Base-by-base conservation (phyloP, 176 grass and related monocot genomes). In the Tillandsia leiboldiana region DNA sequence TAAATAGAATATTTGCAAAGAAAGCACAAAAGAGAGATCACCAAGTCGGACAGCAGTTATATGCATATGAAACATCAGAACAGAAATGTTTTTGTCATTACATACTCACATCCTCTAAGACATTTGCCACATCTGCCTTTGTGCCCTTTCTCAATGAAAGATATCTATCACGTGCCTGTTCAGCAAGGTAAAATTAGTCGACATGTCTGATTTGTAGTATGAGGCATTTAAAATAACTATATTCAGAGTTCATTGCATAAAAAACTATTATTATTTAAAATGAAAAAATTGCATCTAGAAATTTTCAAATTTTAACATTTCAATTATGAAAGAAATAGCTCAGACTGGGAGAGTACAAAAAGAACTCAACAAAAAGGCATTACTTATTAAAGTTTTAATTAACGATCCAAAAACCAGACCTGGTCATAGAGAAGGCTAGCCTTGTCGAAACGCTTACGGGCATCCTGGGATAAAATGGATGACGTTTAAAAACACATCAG, bases 341-440 rank as follows among this genome's bases (percentile, higher is more conserved):
- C 22, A 61, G 22, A 61, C 23, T 61, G 56, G 22, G 56, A 61
- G 9, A 61, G 56, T 2, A 61, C 56, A 61, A 18, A 57, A 57
- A 17, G 15, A 9, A 20, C 22, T 61, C 56, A 17, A 18, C 56
- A 61, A 64, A 17, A 64, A 42, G 33, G 7, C 33, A 42, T 42
- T 42, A 42, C 33, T 42, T 42, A 42, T 6, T 42, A 42, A 42
- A 42, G 33, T 42, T 42, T 42, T 42, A 42, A 42, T 42, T 42
- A 42, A 61, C 10, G 12, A 18, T 2, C 3, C 22, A 86, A 69
- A 1, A 78, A 54, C 3, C 71, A 74, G 77, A 99, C 95, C 87
- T 99, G 95, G 73, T 99, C 95, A 66, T 99, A 99, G 18, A 87
- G 71, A 90, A 99, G 84, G 70, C 82, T 90, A 80, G 95, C 95